A percentile compares a stretch with the other conserved stretches of the same genome.
phyloP scores from a whole-genome alignment of 2,329 filamentous ascomycete species.

The Bertia moriformis region DNA sequence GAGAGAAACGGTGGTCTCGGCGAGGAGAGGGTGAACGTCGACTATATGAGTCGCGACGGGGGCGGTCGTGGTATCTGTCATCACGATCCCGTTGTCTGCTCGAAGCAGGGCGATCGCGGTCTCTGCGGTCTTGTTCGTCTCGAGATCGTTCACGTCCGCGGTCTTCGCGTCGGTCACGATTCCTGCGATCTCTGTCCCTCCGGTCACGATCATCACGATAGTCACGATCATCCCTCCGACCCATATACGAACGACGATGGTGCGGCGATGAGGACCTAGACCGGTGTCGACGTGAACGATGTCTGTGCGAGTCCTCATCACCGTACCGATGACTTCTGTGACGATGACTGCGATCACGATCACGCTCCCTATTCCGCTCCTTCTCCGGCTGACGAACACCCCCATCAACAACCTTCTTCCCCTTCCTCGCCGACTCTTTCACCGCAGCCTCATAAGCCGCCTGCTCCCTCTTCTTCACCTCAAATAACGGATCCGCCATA shows the following conservation, averaged over 20 bases:
- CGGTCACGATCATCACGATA: constrained; percentile 2
- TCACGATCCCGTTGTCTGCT: no score
- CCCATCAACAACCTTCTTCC: constrained; percentile 5
- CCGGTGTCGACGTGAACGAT: constrained; percentile 9
- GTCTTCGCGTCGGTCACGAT: constrained; percentile 2
- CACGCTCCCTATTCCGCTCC: constrained; percentile 9
- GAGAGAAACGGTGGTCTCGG: neutral
- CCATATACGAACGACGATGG: no score
- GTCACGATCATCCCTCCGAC: constrained; percentile 3
- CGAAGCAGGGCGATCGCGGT: neutral
- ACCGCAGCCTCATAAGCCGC: constrained; percentile 67
- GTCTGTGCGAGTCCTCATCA: constrained; percentile 4
- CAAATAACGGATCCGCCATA: constrained; percentile 75
- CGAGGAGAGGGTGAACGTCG: neutral
- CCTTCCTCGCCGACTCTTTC: constrained; percentile 49
- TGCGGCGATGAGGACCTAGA: constrained; percentile 7
- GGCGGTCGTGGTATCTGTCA: neutral
- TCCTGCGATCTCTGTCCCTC: constrained; percentile 1
- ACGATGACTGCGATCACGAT: constrained; percentile 25
- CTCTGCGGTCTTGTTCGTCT: neutral
- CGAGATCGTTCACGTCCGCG: neutral
- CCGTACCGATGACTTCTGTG: constrained; percentile 14
- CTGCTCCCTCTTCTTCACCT: constrained; percentile 86
- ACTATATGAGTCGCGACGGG: neutral
- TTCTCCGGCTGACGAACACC: constrained; percentile 8